These are phyloP conservation scores for Coemansia sp. DNA, from an alignment of 192 early-diverging fungal genomes.

Conservation along the genomic window DNA sequence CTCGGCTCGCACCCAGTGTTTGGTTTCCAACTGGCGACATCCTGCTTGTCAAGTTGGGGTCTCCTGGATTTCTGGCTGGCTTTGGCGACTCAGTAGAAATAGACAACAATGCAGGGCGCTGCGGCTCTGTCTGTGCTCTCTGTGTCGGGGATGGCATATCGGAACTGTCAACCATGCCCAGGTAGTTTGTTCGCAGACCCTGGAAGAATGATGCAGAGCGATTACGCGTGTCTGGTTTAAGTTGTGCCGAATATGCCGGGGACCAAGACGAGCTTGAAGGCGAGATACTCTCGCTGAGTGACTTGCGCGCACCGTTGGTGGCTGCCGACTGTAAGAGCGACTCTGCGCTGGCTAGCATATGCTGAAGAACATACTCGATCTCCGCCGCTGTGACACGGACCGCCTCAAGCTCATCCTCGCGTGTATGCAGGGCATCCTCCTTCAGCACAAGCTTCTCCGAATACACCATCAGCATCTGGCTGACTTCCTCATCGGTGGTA, in stretches of 20 bases:
- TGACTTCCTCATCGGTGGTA: conserved; percentile 14
- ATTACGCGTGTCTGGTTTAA: conserved; percentile 29
- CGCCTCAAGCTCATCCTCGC: conserved; percentile 49
- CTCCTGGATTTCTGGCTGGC: background rate
- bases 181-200: conserved; percentile 36
- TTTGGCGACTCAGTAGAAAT: background rate
- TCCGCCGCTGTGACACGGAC: conserved; percentile 16
- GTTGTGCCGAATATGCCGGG: conserved; percentile 2
- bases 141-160: conserved; percentile 15
- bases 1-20: background rate
- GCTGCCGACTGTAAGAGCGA: background rate
- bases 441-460: conserved; percentile 51
- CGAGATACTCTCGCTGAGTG: conserved; percentile 7
- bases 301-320: background rate
- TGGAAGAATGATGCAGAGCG: conserved; percentile 50
- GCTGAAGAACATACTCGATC: conserved; percentile 18
- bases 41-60: conserved; percentile 3
- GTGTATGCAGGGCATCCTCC: conserved; percentile 47
- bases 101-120: conserved; percentile 5
- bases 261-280: conserved; percentile 14
- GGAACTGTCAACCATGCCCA: conserved; percentile 13
- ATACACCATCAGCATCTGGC: conserved; percentile 44
- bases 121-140: conserved; percentile 11
- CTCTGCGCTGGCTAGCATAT: conserved; percentile 15
- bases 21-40: background rate